phyloP scores from a whole-genome alignment of 164 flowering plant species.

The Litsea cubeba region DNA sequence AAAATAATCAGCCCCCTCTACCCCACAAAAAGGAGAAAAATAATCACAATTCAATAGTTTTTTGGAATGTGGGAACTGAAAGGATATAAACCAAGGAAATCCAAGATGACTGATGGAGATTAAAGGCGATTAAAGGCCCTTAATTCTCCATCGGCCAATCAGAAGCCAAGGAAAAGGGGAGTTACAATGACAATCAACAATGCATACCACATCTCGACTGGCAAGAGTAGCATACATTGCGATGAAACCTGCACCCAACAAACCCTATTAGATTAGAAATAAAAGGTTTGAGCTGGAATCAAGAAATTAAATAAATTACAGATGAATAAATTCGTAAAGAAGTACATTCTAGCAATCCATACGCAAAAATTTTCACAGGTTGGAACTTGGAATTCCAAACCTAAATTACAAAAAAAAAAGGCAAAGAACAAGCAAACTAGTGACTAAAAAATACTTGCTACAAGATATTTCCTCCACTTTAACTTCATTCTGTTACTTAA shows the following conservation, averaged over 20 bases:
- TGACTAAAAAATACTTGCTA: too few species aligned
- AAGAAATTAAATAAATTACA: not conserved
- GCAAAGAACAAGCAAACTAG: not conserved
- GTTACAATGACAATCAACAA: not conserved
- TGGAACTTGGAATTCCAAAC: too few species aligned
- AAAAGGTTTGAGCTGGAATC: not conserved
- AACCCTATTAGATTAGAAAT: conserved; percentile 6
- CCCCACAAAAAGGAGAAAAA: too few species aligned
- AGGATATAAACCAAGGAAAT: not conserved
- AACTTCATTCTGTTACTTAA: not conserved
- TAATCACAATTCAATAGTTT: not conserved
- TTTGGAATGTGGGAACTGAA: not conserved
- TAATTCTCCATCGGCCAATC: too few species aligned
- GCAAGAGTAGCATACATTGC: conserved; percentile 99
- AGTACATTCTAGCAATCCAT: not conserved
- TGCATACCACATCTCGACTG: conserved; percentile 70
- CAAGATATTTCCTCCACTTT: not conserved
- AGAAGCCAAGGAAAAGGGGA: too few species aligned
- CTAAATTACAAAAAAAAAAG: too few species aligned
- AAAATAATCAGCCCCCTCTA: not conserved
- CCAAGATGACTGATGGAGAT: not conserved
- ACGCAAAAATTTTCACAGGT: not conserved
- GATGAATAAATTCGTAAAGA: not conserved
- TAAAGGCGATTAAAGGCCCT: too few species aligned
- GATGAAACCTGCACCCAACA: conserved; percentile 69